phyloP scores from a whole-genome alignment of 768 basidiomycete species.

The Rhizopogon rudus region DNA sequence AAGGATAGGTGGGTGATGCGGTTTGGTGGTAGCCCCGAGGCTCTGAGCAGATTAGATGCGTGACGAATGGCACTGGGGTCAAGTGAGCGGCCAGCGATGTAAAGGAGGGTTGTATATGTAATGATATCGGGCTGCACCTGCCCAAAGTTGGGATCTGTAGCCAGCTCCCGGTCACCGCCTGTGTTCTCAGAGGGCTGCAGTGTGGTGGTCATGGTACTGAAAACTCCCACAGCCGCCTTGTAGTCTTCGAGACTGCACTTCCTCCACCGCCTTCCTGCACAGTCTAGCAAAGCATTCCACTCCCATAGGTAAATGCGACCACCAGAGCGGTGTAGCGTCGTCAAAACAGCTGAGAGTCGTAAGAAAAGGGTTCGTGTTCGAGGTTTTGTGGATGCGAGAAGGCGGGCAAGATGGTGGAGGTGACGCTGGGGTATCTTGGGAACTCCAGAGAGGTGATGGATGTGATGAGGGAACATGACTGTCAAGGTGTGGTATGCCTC shows the following conservation, averaged over 20 bases:
- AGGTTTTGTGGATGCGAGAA: slow-evolving; percentile 49
- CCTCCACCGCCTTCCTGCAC: slow-evolving; percentile 62
- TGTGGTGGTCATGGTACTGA: slow-evolving; percentile 54
- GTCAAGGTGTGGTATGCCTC: slow-evolving; percentile 30
- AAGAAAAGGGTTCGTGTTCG: slow-evolving; percentile 58
- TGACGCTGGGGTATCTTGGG: slow-evolving; percentile 30
- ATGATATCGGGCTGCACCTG: slow-evolving; percentile 50
- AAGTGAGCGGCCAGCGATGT: slow-evolving; percentile 53
- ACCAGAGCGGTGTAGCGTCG: slow-evolving; percentile 48
- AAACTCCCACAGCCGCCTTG: slow-evolving; percentile 53
- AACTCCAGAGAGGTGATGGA: not conserved
- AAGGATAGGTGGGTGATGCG: slow-evolving; percentile 59
- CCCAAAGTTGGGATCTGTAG: not conserved
- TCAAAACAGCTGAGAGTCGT: slow-evolving; percentile 64
- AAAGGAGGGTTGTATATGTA: slow-evolving; percentile 66
- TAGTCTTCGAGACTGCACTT: slow-evolving; percentile 55
- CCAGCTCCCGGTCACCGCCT: slow-evolving; percentile 30
- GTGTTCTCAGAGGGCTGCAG: slow-evolving; percentile 21
- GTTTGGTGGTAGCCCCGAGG: slow-evolving; percentile 52
- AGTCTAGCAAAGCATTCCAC: slow-evolving; percentile 73
- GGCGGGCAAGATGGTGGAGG: slow-evolving; percentile 58
- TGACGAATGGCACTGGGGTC: slow-evolving; percentile 40
- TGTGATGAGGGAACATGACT: slow-evolving; percentile 21
- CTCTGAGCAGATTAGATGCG: slow-evolving; percentile 47
- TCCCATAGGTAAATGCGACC: slow-evolving; percentile 56